Base-by-base conservation (phyloP, 179 eudicot genomes). In the Drosera spatulata region DNA sequence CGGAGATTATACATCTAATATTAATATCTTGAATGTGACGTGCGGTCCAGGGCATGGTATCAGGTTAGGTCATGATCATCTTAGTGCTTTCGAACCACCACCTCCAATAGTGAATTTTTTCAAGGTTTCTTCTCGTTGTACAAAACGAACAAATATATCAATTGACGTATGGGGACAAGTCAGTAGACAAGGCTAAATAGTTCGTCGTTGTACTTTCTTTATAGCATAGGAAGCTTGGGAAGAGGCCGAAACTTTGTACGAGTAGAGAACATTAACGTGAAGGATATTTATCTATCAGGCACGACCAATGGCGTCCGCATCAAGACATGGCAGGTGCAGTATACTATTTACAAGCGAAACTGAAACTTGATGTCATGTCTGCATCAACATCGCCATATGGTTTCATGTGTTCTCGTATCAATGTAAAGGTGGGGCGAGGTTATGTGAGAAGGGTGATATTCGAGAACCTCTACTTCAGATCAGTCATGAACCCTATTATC, bases 251-350 rank as follows among this genome's bases (percentile, higher is more conserved):
- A 62, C 56, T 61, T 60, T 47, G 91, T 69, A 39, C 61, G 67
- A 68, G 91, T 85, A n/a, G 69, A 68, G 51, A 72, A 78, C 70
- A 72, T 85, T 64, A 65, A 46, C 41, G 80, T 85, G 4, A 65
- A 55, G 54, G 67, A 82, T 66, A 74, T 72, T 10, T 43, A 67
- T 66, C 66, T 85, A 61, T 73, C 67, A 58, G 83, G 73, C 15
- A 82, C 87, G 6, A 69, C 91, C 41, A 85, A 82, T 65, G 91
- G 91, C 54, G 91, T 85, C 69, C 75, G 85, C 9, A 85, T 85
- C 47, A 85, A 85, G 71, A 82, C 91, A 52, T 85, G 85, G 83
- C 64, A 46, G 74, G 74, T 74, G 58, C 14, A 9, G 33, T 14
- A 53, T 6, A 3, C 52, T 49, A 10, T 11, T 0, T 49, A 49